Conservation (phyloP, 2,329 filamentous ascomycete species). For the Coniochaeta ligniaria region DNA sequence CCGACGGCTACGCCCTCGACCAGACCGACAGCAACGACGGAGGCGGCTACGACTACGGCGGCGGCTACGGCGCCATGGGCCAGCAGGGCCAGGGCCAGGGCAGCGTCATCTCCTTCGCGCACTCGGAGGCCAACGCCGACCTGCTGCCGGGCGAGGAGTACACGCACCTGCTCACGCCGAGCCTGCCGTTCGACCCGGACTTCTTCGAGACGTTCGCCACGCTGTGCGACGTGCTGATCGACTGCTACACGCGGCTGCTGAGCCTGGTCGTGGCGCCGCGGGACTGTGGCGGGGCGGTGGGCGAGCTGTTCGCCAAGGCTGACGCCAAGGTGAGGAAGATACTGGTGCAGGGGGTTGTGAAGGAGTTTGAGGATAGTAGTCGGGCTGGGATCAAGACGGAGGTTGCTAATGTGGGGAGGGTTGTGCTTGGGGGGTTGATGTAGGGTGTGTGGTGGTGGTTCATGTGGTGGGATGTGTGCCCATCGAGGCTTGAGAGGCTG, state of each 20-base stretch:
- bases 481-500: neutral
- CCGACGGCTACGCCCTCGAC: constrained; percentile 13
- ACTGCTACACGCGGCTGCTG: constrained; percentile 78
- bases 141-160: constrained; percentile 81
- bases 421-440: constrained; percentile 84
- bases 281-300: constrained; percentile 62
- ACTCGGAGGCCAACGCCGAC: constrained; percentile 47
- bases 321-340: constrained; percentile 83
- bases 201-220: constrained; percentile 96
- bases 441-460: constrained; percentile 22
- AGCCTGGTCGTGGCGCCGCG: constrained; percentile 67
- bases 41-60: neutral
- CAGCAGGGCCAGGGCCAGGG: constrained; percentile 12
- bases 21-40: too few species aligned
- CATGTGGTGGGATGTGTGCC: neutral
- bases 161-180: constrained; percentile 80
- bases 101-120: constrained; percentile 49
- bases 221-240: constrained; percentile 89
- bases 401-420: constrained; percentile 76
- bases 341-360: constrained; percentile 76
- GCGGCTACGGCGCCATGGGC: neutral
- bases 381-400: constrained; percentile 70
- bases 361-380: constrained; percentile 89
- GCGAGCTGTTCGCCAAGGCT: constrained; percentile 83
- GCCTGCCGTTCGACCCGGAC: constrained; percentile 90